These are phyloP conservation scores for Botryosphaeria dothidea DNA, from an alignment of 2,329 filamentous ascomycete genomes.

Conservation along the genomic window DNA sequence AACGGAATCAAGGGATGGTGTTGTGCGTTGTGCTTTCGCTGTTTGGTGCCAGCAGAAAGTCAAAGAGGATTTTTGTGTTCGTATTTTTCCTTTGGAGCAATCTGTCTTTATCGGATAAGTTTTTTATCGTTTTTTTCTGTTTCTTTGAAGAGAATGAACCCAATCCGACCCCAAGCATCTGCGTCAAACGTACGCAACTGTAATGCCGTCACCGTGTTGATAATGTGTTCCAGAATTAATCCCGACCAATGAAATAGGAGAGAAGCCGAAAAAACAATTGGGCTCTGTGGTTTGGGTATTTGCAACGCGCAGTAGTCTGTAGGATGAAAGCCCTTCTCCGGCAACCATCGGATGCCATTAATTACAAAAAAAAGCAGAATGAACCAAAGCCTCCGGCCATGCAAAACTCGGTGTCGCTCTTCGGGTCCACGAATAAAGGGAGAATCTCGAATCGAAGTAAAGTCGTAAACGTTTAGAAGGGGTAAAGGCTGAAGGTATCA, in stretches of 20 bases:
- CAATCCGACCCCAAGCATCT: background rate
- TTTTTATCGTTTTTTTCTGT: slow-evolving; percentile 1
- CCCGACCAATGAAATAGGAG: slow-evolving; percentile 7
- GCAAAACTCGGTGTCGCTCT: slow-evolving; percentile 3
- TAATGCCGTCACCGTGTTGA: slow-evolving; percentile 4
- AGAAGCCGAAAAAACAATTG: slow-evolving; percentile 11
- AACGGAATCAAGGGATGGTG: background rate
- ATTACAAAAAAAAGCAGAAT: slow-evolving; percentile 11
- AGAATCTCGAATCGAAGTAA: slow-evolving; percentile 14
- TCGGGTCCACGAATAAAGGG: background rate
- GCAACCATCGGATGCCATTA: slow-evolving; percentile 15
- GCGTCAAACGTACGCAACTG: background rate
- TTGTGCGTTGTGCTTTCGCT: background rate
- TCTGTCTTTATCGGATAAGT: slow-evolving; percentile 3
- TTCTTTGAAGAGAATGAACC: slow-evolving; percentile 3
- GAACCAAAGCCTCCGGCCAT: slow-evolving; percentile 10
- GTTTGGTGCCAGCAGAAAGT: background rate
- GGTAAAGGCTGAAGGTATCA: background rate
- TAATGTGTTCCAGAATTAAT: background rate
- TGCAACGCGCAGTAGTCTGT: slow-evolving; percentile 14
- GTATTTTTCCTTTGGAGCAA: background rate
- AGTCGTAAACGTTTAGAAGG: slow-evolving; percentile 11
- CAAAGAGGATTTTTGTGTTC: background rate
- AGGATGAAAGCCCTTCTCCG: slow-evolving; percentile 13
- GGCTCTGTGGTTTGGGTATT: slow-evolving; percentile 16